These are phyloP conservation scores for Cystobasidiaceae sp. DNA, from an alignment of 1,284 basidiomycete species.

Conservation along the genomic window DNA sequence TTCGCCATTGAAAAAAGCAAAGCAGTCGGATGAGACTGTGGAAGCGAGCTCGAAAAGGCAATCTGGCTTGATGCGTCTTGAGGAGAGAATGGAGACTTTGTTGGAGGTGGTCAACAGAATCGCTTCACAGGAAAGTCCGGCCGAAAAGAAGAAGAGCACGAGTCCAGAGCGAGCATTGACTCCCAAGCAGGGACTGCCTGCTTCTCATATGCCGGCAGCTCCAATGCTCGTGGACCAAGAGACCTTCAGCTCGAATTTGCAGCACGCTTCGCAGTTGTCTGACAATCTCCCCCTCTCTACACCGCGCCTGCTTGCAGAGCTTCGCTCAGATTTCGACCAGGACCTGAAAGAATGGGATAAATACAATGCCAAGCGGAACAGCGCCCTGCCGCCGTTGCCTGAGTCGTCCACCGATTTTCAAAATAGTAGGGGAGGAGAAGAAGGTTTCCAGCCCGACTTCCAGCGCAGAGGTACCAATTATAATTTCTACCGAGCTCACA, in stretches of 20 bases:
- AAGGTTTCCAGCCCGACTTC: too few species aligned
- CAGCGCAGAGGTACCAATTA: too few species aligned
- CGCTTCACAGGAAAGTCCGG: neutral
- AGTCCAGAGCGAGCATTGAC: too few species aligned
- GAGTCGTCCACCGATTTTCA: neutral
- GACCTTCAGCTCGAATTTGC: too few species aligned
- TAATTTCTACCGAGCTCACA: too few species aligned
- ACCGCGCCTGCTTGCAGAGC: neutral
- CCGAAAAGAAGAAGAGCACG: neutral
- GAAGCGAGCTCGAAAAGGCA: neutral
- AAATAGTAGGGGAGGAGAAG: neutral
- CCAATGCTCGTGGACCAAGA: too few species aligned
- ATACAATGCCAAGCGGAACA: constrained; percentile 11
- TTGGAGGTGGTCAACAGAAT: constrained; percentile 14
- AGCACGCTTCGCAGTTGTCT: neutral
- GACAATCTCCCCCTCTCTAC: neutral
- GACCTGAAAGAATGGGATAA: constrained; percentile 16
- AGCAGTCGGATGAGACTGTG: neutral
- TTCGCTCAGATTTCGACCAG: constrained; percentile 10
- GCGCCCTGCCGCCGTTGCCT: constrained; percentile 17
- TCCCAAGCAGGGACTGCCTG: too few species aligned
- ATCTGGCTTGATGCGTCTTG: neutral
- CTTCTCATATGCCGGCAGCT: too few species aligned
- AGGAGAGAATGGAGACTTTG: constrained; percentile 13
- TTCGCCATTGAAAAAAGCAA: too few species aligned